Evolutionary conservation across 1,284 basidiomycete species (phyloP), one percentile per base, ranked within the genome.

Genomic region (Malassezia cuniculi): DNA sequence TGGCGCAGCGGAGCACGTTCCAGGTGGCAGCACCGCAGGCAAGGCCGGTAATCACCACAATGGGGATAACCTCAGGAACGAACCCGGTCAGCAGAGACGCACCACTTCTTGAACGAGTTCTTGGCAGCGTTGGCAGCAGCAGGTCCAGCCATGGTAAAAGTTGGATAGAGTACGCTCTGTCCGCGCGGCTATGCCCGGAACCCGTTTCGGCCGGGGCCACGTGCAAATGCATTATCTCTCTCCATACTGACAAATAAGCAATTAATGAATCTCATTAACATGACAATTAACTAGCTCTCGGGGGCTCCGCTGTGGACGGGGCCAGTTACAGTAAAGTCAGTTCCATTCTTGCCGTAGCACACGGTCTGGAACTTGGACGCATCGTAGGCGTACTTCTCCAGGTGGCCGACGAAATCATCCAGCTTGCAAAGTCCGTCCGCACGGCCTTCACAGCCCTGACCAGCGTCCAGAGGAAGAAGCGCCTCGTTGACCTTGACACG

Each of bases 341-440:
- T 57, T 8, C 56, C 56, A 21, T 59, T 59, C 9, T 29, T 31
- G 3, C 56, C 57, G 19, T 51, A 56, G 47, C 60, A 63, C 9
- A 54, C 55, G 31, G 44, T 37, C 25, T 56, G 42, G 30, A 60
- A 63, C 48, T 57, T 55, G 19, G 55, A 52, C 12, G 50, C 52
- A 39, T 57, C 41, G 39, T 35, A 34, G 14, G 55, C 57, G 20
- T 46, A 5, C n/a, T 31, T 18, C 20, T 51, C 27, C 37, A 57
- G 55, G 39, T 52, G 48, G 1, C 68, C 70, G 22, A 87, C 75
- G 62, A 93, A 89, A 3, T 75, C 76, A 29, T 76, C 71, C 5
- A 89, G 70, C 0, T 80, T 72, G 54, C 86, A 94, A 65, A 89
- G 75, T 9, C 86, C 85, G 44, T 87, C 77, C 30, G 74, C 71